phyloP scores from a whole-genome alignment of 2,329 filamentous ascomycete species.

The Ophiocordyceps camponoti-leonardi region DNA sequence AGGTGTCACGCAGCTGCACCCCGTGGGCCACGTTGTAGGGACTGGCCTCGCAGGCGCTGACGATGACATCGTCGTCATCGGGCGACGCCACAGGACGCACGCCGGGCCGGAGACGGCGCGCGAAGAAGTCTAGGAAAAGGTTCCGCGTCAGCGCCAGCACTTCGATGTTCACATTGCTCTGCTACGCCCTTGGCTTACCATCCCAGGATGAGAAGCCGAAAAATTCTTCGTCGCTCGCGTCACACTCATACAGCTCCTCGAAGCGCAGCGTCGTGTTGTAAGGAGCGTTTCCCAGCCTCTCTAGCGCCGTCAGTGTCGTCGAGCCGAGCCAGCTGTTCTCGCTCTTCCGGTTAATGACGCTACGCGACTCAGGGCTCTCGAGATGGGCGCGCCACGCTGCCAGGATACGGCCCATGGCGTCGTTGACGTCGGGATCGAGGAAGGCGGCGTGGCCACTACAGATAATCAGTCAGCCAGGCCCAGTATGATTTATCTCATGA shows the following conservation, averaged over 20 bases:
- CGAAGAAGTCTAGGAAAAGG: slow-evolving; percentile 41
- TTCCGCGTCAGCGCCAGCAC: background rate
- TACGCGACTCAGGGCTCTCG: slow-evolving; percentile 33
- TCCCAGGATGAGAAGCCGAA: slow-evolving; percentile 54
- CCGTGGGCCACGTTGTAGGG: slow-evolving; percentile 33
- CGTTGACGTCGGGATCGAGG: slow-evolving; percentile 35
- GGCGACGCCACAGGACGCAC: slow-evolving; percentile 41
- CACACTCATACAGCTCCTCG: slow-evolving; percentile 43
- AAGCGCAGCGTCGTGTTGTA: slow-evolving; percentile 26
- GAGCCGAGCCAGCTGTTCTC: slow-evolving; percentile 37
- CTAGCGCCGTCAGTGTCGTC: slow-evolving; percentile 27
- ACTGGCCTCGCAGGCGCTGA: slow-evolving; percentile 48
- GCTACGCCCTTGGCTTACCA: slow-evolving; percentile 12
- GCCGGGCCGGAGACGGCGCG: slow-evolving; percentile 31
- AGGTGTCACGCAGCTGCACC: slow-evolving; percentile 38
- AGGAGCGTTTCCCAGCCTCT: slow-evolving; percentile 32
- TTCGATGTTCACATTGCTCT: no score
- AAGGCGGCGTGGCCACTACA: slow-evolving; percentile 33
- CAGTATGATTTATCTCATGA: background rate
- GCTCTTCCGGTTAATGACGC: background rate
- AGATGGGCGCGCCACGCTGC: background rate
- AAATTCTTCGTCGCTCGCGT: slow-evolving; percentile 28
- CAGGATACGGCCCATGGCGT: background rate
- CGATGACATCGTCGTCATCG: slow-evolving; percentile 34
- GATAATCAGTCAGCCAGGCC: background rate